Evolutionary conservation across 257 asterid species (phyloP).

Genomic region (Solanum bulbocastanum): DNA sequence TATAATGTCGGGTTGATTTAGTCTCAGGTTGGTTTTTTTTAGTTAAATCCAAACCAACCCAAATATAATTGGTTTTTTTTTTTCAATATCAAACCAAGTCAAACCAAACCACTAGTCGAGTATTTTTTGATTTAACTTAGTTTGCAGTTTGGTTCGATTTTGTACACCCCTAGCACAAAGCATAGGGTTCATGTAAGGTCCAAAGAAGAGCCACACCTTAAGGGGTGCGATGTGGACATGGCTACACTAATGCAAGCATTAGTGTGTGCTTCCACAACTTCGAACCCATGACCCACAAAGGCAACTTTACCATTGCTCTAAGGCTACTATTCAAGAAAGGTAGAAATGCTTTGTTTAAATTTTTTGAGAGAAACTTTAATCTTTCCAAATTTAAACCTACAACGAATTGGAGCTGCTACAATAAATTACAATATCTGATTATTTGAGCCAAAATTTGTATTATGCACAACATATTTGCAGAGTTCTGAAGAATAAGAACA

Average conservation of each 20-base stretch:
- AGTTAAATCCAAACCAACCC: no score
- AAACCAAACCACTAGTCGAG: no score
- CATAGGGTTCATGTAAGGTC: background rate
- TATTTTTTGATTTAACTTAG: no score
- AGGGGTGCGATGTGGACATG: background rate
- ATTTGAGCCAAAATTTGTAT: conserved; percentile 1
- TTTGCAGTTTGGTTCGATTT: no score
- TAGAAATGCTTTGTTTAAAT: background rate
- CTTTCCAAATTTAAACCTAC: background rate
- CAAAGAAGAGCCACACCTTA: background rate
- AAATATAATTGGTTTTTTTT: no score
- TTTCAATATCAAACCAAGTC: no score
- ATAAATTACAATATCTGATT: background rate
- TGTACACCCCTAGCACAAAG: background rate
- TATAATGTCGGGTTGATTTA: no score
- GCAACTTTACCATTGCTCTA: background rate
- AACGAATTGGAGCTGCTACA: background rate
- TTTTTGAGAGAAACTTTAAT: background rate
- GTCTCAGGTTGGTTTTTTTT: no score
- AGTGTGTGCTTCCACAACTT: background rate
- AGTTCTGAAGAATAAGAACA: background rate
- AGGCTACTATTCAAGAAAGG: background rate
- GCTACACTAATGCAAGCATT: background rate
- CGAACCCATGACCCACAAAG: background rate
- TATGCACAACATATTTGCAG: conserved; percentile 8